Evolutionary conservation across 106 monocot genomes (phyloP), one percentile per base, ranked within the genome.

Genomic region (Dendrobium officinale): DNA sequence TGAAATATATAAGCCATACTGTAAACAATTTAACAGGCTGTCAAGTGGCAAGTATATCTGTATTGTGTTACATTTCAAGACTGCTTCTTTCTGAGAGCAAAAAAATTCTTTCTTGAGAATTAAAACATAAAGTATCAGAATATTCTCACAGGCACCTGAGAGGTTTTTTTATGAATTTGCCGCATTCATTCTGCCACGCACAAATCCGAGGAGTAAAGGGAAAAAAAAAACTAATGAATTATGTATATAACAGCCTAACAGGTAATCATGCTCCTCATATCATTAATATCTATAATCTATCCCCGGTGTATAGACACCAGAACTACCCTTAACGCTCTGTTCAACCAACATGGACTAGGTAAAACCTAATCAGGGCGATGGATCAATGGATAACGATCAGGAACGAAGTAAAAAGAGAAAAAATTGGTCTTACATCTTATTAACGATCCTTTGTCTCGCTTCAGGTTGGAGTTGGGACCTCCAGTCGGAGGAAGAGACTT

Each of bases 401-500:
- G 19, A 31, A 17, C 18, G 9, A 64, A 59, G 17, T 6, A 78
- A 4, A 37, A 3, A 16, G 5, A 22, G 15, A 3, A 61, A 33
- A 31, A 13, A 42, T 40, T 8, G 17, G n/a, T 4, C 81, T 80
- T 54, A 94, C 93, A 94, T 94, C 85, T 91, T 89, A 47, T 88
- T 89, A 47, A 88, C 84, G 77, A 91, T 88, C 55, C 91, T 84
- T 33, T 81, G 77, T 56, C 91, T 87, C 24, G 85, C 80, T 1
- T 88, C 91, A 1, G 81, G 86, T 41, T 80, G 89, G 51, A 94
- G 87, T 55, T 88, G 86, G 42, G 75, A 73, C 64, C 93, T 61
- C 91, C 91, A 94, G 33, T 89, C 93, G 56, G 15, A 55, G 13
- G 84, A 67, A 41, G 47, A 49, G 45, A 49, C 20, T 33, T 72